Conservation (phyloP, 2,329 filamentous ascomycete genomes). For the Tothia fuscella region DNA sequence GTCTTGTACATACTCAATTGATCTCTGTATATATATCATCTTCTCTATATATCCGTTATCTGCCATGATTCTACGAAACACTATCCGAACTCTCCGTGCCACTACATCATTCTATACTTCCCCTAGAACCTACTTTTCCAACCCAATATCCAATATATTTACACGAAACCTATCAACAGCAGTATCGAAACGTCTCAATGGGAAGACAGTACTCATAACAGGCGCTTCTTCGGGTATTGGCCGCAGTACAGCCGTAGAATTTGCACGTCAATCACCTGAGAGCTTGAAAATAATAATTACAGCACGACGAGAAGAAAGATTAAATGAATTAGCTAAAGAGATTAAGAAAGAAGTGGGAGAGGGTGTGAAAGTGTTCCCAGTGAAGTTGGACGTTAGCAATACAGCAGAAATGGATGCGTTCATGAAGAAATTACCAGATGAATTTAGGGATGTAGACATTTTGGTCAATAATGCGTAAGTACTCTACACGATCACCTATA, state of each 20-base stretch:
- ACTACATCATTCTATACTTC: too few species aligned
- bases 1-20: too few species aligned
- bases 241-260: constrained; percentile 71
- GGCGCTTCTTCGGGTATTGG: constrained; percentile 93
- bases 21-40: too few species aligned
- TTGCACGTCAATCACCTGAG: constrained; percentile 71
- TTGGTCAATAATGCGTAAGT: constrained; percentile 92
- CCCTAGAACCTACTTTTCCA: too few species aligned
- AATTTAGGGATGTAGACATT: constrained; percentile 75
- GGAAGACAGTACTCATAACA: constrained; percentile 87
- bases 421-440: constrained; percentile 60
- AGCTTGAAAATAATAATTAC: constrained; percentile 77
- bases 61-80: too few species aligned
- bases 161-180: too few species aligned
- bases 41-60: too few species aligned
- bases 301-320: constrained; percentile 68
- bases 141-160: too few species aligned
- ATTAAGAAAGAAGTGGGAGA: constrained; percentile 65
- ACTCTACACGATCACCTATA: too few species aligned
- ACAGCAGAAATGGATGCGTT: constrained; percentile 62
- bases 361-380: constrained; percentile 69
- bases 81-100: too few species aligned
- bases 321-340: constrained; percentile 64
- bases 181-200: constrained; percentile 80
- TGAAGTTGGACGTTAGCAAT: constrained; percentile 79